phyloP scores from a whole-genome alignment of 169 alveolate species.

The Perkinsus chesapeaki region DNA sequence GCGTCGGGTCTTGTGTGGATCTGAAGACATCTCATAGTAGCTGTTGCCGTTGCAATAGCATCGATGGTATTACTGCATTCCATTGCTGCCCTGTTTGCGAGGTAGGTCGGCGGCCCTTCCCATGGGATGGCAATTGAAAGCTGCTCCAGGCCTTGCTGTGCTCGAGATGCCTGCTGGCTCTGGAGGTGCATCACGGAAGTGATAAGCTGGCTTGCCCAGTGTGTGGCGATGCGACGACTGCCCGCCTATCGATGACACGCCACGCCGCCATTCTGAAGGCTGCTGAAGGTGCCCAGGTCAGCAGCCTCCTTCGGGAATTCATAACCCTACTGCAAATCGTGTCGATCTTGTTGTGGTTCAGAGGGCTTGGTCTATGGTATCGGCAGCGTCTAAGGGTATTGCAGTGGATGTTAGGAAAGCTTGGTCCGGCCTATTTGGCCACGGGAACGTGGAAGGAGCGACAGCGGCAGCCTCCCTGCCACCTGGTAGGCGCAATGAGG shows the following conservation, averaged over 20 bases:
- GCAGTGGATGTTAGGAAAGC: not conserved
- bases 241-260: not conserved
- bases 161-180: not conserved
- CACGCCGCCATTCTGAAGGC: not conserved
- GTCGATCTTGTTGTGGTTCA: not conserved
- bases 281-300: not conserved
- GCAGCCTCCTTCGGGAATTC: not conserved
- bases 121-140: not conserved
- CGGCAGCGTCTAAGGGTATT: not conserved
- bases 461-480: not conserved
- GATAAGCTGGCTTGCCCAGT: not conserved
- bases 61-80: not conserved
- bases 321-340: not conserved
- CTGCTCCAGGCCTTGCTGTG: not conserved
- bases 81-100: not conserved
- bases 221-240: not conserved
- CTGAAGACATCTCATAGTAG: not conserved
- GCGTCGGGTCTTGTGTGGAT: not conserved
- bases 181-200: not conserved
- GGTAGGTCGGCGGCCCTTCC: not conserved
- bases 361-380: not conserved
- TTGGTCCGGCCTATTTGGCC: not conserved
- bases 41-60: not conserved
- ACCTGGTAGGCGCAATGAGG: too few relatives aligned
- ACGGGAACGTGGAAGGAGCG: not conserved